Percentiles rank a stretch among this genome's conserved stretches.
Evolutionary conservation across 83 land plant species (phyloP).

Genomic region (Picea abies): DNA sequence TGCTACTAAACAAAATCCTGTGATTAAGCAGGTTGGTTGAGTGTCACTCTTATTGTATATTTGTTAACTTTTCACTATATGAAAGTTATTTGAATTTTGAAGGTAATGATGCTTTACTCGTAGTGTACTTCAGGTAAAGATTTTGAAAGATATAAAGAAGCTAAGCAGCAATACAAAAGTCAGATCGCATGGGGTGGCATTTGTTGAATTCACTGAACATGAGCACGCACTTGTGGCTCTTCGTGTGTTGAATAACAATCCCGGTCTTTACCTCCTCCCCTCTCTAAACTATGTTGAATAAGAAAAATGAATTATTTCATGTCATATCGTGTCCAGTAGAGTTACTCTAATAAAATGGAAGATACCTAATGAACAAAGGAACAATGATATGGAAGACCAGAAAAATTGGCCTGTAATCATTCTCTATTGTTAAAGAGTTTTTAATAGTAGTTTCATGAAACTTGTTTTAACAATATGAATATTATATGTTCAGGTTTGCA

Average conservation of each 20-base stretch:
- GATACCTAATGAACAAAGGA: neutral
- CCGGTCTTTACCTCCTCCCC: conserved; percentile 48
- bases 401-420: neutral
- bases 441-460: neutral
- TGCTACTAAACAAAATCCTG: conserved; percentile 91
- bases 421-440: neutral
- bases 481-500: too few species aligned
- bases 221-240: conserved; percentile 96
- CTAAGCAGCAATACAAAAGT: conserved; percentile 29
- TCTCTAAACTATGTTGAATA: neutral
- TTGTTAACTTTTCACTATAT: neutral
- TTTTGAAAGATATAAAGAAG: conserved; percentile 70
- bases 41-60: neutral
- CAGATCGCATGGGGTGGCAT: conserved; percentile 87
- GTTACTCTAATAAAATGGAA: neutral
- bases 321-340: neutral
- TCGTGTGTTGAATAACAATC: conserved; percentile 94
- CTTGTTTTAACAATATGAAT: neutral
- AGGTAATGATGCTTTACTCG: neutral
- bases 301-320: neutral
- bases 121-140: conserved; percentile 64
- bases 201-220: conserved; percentile 93
- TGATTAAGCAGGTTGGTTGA: conserved; percentile 74
- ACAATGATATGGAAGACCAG: neutral
- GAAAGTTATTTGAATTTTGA: neutral